Conservation (phyloP, 2,329 filamentous ascomycete species). For the Colletotrichum gigasporum region DNA sequence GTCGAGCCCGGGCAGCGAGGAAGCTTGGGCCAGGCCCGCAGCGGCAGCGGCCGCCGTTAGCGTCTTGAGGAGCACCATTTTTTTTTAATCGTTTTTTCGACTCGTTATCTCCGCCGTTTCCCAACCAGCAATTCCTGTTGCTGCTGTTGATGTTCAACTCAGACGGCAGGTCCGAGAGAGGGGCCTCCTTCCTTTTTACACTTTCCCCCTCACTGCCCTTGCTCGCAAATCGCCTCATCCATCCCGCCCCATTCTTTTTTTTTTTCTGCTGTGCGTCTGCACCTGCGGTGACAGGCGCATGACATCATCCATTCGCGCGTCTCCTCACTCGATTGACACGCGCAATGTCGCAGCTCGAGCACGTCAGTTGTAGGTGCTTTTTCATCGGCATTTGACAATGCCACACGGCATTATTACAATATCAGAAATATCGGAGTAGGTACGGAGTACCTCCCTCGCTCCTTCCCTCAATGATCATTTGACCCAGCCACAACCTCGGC, state of each 20-base stretch:
- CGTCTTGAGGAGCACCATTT: slow-evolving; percentile 7
- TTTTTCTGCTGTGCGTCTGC: background rate
- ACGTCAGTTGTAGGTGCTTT: background rate
- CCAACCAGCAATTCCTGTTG: too few relatives aligned
- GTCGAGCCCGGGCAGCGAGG: slow-evolving; percentile 9
- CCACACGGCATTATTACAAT: too few relatives aligned
- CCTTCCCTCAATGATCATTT: too few relatives aligned
- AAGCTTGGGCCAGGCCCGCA: slow-evolving; percentile 16
- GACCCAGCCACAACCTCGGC: background rate
- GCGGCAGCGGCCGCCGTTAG: background rate
- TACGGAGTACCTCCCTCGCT: too few relatives aligned
- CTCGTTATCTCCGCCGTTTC: too few relatives aligned
- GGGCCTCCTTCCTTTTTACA: background rate
- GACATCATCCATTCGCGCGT: slow-evolving; percentile 31
- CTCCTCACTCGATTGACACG: slow-evolving; percentile 23
- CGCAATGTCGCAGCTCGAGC: slow-evolving; percentile 13
- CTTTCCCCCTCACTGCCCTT: background rate
- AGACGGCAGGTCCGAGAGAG: fast-evolving
- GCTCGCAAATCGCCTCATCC: slow-evolving; percentile 17
- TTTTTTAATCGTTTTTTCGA: too few relatives aligned
- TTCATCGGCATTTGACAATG: too few relatives aligned
- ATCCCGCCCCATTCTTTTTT: background rate
- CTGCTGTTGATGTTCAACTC: background rate
- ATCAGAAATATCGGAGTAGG: too few relatives aligned
- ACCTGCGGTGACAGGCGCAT: slow-evolving; percentile 6